Evolutionary conservation across 2,329 filamentous ascomycete species (phyloP).

Genomic region (Fusarium pseudoanthophilum): DNA sequence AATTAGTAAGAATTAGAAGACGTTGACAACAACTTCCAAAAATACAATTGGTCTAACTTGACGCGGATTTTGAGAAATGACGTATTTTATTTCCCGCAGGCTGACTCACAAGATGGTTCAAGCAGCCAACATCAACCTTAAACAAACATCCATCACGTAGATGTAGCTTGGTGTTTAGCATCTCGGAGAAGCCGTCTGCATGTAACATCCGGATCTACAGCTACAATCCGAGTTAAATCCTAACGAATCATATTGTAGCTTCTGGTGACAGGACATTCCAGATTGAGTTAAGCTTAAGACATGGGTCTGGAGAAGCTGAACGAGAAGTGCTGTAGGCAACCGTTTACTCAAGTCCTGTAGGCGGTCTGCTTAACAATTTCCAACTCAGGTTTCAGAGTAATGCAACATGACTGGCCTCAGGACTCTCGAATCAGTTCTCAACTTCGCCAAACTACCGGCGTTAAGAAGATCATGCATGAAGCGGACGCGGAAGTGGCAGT

Average conservation of each 20-base stretch:
- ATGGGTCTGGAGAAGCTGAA: neutral
- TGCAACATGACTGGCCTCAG: neutral
- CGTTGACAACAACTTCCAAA: neutral
- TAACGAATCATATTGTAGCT: neutral
- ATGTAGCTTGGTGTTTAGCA: neutral
- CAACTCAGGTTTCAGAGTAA: neutral
- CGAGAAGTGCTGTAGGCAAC: neutral
- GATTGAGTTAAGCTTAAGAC: neutral
- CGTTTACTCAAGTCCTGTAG: neutral
- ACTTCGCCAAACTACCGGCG: neutral
- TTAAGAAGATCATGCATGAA: neutral
- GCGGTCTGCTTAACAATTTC: conserved; percentile 44
- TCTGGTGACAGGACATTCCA: neutral
- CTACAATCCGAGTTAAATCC: neutral
- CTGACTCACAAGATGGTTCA: neutral
- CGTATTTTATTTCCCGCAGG: neutral
- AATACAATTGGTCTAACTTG: neutral
- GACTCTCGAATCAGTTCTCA: neutral
- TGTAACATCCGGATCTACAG: conserved; percentile 6
- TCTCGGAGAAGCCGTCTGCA: conserved; percentile 32
- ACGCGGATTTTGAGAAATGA: neutral
- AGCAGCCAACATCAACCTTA: neutral
- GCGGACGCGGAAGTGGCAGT: neutral
- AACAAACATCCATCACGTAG: neutral
- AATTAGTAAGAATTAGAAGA: neutral